phyloP scores from a whole-genome alignment of 176 grass and related monocot genomes.

The Oryza brachyantha region DNA sequence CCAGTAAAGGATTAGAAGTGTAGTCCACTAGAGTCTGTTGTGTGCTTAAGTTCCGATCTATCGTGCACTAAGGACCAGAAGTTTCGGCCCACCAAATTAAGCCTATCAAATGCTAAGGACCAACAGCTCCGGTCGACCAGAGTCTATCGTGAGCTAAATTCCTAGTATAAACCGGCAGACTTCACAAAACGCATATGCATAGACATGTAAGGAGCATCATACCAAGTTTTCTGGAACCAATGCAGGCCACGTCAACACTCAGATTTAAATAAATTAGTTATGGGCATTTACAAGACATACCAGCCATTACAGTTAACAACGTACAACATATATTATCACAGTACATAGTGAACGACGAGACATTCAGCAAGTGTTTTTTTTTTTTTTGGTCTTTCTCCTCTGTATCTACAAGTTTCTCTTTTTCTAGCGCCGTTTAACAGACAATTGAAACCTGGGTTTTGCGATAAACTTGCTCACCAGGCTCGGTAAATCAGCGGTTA shows the following conservation, averaged over 20 bases:
- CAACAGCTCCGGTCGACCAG: too few relatives aligned
- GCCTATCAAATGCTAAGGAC: too few relatives aligned
- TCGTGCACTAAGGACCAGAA: too few relatives aligned
- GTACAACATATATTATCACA: slow-evolving; percentile 20
- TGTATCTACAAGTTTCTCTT: neutral
- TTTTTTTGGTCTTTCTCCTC: too few relatives aligned
- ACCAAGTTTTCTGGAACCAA: neutral
- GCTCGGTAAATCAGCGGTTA: slow-evolving; percentile 32
- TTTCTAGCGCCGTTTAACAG: neutral
- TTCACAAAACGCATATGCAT: too few relatives aligned
- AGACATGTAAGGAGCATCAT: too few relatives aligned
- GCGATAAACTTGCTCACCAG: slow-evolving; percentile 43
- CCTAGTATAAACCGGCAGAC: too few relatives aligned
- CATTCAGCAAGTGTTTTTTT: neutral
- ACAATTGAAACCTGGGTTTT: slow-evolving; percentile 34
- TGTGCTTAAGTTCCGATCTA: too few relatives aligned
- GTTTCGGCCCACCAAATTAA: too few relatives aligned
- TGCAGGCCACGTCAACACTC: neutral
- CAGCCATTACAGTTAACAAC: neutral
- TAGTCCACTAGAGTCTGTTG: too few relatives aligned
- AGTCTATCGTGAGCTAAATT: too few relatives aligned
- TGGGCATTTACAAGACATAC: slow-evolving; percentile 23
- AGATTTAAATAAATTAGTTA: slow-evolving; percentile 22
- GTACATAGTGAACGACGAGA: neutral
- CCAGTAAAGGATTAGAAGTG: too few relatives aligned